Evolutionary conservation across 176 grass and related monocot genomes (phyloP), one percentile per base, ranked within the genome.

Genomic region (Aegilops tauschii): DNA sequence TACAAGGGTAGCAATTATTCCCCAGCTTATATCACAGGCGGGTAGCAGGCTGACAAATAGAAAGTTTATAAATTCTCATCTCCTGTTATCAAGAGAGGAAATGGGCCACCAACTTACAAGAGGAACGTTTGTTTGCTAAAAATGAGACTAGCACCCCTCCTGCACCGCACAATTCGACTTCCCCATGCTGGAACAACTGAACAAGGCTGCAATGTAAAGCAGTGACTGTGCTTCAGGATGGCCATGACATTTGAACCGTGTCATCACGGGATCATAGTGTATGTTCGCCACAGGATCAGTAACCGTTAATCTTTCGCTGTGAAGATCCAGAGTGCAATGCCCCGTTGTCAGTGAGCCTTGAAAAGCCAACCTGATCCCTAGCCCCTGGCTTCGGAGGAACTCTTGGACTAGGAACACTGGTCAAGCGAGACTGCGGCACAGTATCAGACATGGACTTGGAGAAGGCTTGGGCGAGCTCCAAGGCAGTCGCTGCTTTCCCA

Each of bases 391-490:
- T 76, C 1, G 86, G 81, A 34, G 89, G 70, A 73, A 87, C 83
- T 78, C 83, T 88, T 74, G n/a, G 90, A 74, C 69, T 93, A 52
- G 50, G 82, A 73, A 80, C 76, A 84, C 76, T 90, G 64, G 85
- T 89, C 30, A 88, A 84, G 36, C 63, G 79, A 32, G 73, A 94
- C 50, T 84, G 67, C 9, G 84, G 78, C 73, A 76, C 49, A 4
- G 40, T 87, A 93, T 88, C 92, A 9, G 96, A 87, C 65, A 87
- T 90, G 44, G 92, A 88, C 39, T 91, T 99, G 17, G 97, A 99
- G 86, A 99, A 99, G 64, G 97, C 94, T 80, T 99, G 92, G 11
- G 97, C 92, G 40, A 99, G 92, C 87, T 97, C 97, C 87, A 99
- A 68, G 17, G 97, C 87, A 18, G 80, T 89, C 21, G 94, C 92